phyloP scores from a whole-genome alignment of 1,284 basidiomycete genomes.

The Fomitopsis palustris region DNA sequence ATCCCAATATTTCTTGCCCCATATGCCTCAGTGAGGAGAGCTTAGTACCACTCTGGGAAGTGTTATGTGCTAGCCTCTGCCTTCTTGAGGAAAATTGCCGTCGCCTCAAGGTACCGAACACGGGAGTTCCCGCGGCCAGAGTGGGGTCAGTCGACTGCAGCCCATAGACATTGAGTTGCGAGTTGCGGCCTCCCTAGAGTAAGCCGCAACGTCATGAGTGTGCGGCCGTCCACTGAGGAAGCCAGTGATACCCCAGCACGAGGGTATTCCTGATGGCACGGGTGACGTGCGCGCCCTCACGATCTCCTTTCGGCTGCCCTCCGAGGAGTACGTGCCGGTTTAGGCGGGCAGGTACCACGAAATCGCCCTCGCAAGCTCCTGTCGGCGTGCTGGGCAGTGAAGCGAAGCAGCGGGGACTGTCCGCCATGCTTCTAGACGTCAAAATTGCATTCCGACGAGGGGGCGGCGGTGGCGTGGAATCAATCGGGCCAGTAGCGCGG shows the following conservation, averaged over 20 bases:
- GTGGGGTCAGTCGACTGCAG: not conserved
- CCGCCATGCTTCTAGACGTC: not conserved
- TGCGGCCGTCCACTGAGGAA: not conserved
- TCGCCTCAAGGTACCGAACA: not conserved
- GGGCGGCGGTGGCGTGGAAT: conserved; percentile 21
- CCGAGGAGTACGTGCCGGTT: not conserved
- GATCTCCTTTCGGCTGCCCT: not conserved
- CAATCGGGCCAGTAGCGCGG: not conserved
- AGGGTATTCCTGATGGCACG: no score
- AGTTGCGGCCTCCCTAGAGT: not conserved
- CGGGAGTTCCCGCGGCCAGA: not conserved
- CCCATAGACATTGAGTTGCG: not conserved
- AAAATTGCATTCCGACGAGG: conserved; percentile 9
- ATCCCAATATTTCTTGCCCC: not conserved
- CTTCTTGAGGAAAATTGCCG: not conserved
- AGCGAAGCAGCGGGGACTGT: not conserved
- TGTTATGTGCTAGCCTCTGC: not conserved
- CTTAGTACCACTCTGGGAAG: not conserved
- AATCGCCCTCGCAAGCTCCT: not conserved
- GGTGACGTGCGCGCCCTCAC: not conserved
- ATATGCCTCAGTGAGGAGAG: not conserved
- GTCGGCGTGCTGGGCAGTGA: not conserved
- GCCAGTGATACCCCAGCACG: not conserved
- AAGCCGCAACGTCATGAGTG: not conserved
- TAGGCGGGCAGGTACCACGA: not conserved